These are phyloP conservation scores for Halenospora varia DNA, from an alignment of 495 filamentous ascomycete species.

Conservation along the genomic window DNA sequence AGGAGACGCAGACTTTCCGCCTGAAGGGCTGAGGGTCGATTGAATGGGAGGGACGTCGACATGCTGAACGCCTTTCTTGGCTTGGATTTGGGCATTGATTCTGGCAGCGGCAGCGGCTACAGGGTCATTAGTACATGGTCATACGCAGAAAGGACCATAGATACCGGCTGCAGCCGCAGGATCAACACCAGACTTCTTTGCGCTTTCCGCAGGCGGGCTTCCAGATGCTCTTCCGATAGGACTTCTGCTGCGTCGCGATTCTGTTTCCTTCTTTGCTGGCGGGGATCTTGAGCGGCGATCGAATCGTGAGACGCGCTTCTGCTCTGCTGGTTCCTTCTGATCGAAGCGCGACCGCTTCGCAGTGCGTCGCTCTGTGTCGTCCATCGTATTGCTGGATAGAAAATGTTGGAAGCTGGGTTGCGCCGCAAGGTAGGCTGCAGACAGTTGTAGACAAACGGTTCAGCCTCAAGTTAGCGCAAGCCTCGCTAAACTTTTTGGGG, in stretches of 20 bases:
- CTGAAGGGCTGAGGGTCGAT: slow-evolving; percentile 35
- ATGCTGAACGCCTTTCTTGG: slow-evolving; percentile 89
- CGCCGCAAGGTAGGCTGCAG: too few relatives aligned
- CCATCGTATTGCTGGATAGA: too few relatives aligned
- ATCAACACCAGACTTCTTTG: slow-evolving; percentile 50
- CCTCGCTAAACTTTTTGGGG: slow-evolving; percentile 3
- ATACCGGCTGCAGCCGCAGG: slow-evolving; percentile 86
- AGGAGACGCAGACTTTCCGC: slow-evolving; percentile 20
- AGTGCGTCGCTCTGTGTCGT: slow-evolving; percentile 69
- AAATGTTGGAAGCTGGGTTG: too few relatives aligned
- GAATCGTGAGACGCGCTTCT: slow-evolving; percentile 67
- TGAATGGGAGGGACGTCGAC: slow-evolving; percentile 89
- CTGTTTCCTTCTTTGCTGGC: slow-evolving; percentile 47
- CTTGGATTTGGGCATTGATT: slow-evolving; percentile 90
- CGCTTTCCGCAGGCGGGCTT: slow-evolving; percentile 28
- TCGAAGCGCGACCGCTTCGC: slow-evolving; percentile 90
- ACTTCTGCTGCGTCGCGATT: slow-evolving; percentile 71
- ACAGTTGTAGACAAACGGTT: too few relatives aligned
- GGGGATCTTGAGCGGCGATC: slow-evolving; percentile 86
- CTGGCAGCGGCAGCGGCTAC: slow-evolving; percentile 85
- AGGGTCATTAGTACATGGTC: slow-evolving; percentile 11
- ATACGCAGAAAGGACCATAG: slow-evolving; percentile 1
- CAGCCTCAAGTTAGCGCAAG: not conserved
- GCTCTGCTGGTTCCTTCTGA: slow-evolving; percentile 77
- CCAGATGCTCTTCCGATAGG: slow-evolving; percentile 55